phyloP scores from a whole-genome alignment of 2,329 filamentous ascomycete genomes.

The Tothia fuscella region DNA sequence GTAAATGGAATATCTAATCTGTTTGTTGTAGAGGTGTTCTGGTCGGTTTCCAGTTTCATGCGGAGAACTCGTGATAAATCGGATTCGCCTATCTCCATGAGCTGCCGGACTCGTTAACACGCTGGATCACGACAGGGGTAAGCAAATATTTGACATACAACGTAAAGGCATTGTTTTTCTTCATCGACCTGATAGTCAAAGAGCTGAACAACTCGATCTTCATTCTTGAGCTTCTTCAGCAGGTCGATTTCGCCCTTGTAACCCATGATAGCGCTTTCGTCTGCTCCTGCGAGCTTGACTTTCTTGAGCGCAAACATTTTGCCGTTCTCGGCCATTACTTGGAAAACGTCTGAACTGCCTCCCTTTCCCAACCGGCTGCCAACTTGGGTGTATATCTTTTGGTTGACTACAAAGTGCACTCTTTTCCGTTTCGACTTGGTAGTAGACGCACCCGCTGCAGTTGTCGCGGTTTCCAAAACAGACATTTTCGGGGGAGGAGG shows the following conservation, averaged over 20 bases:
- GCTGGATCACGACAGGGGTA: not conserved
- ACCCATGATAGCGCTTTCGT: conserved; percentile 69
- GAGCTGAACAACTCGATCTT: conserved; percentile 81
- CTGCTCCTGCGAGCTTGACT: conserved; percentile 80
- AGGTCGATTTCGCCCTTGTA: conserved; percentile 95
- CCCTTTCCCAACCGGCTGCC: conserved; percentile 85
- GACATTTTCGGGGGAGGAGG: conserved; percentile 92
- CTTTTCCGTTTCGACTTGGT: conserved; percentile 64
- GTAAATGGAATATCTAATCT: conserved; percentile 81
- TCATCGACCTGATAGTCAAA: conserved; percentile 91
- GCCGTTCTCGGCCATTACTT: conserved; percentile 93
- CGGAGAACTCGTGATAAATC: conserved; percentile 81
- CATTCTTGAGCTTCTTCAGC: conserved; percentile 65
- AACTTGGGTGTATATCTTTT: conserved; percentile 69
- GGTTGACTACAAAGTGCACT: conserved; percentile 80
- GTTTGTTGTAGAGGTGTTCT: conserved; percentile 29
- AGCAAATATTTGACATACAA: conserved; percentile 52
- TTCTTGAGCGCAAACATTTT: conserved; percentile 91
- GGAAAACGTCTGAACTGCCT: conserved; percentile 87
- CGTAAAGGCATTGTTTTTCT: conserved; percentile 75
- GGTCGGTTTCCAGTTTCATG: conserved; percentile 36
- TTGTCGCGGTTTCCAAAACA: conserved; percentile 80
- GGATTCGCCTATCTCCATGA: conserved; percentile 95
- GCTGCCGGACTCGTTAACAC: conserved; percentile 32
- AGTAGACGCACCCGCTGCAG: conserved; percentile 66